Evolutionary conservation across 1,284 basidiomycete genomes (phyloP), one percentile per base, ranked within the genome.

Genomic region (Sporisorium exsertum): DNA sequence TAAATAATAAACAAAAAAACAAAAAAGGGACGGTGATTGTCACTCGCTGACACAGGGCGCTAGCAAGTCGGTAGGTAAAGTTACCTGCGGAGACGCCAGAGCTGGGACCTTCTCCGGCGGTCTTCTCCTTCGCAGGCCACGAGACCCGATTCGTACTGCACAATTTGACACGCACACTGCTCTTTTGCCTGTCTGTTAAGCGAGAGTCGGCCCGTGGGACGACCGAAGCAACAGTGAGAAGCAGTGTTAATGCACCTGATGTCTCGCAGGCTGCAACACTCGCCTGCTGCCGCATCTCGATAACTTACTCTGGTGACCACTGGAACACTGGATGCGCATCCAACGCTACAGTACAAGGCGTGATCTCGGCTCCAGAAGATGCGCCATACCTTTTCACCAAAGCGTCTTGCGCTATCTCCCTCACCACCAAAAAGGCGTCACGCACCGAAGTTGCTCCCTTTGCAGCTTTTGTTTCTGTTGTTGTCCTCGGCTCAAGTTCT

Each of bases 71-170:
- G 10, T 5, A 40, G n/a, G 7, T 9, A n/a, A 18, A 0, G 13
- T 16, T 50, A 50, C 49, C 61, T 57, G 56, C 53, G 64, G 58
- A 52, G 54, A 35, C 20, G 49, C 22, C 35, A 27, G 20, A 47
- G n/a, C 2, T 22, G 16, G n/a, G 20, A 35, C 32, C 6, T 15
- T 20, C 29, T 58, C 59, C 65, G 54, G 37, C 65, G 55, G 65
- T 55, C 42, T 65, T 55, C 22, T 16, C 22, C 42, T 22, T 8
- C 20, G 42, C 26, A 29, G 27, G 33, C 45, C 46, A 42, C 57
- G 47, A 42, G 35, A 53, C 42, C 50, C 5, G 27, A 60, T 45
- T 15, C 29, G 5, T 20, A n/a, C 9, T 16, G 26, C 35, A 15
- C 50, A 29, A 32, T 43, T 43, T 43, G 40, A 43, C 24, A 61